phyloP scores from a whole-genome alignment of 257 asterid species.

The Salvia rosmarinus region DNA sequence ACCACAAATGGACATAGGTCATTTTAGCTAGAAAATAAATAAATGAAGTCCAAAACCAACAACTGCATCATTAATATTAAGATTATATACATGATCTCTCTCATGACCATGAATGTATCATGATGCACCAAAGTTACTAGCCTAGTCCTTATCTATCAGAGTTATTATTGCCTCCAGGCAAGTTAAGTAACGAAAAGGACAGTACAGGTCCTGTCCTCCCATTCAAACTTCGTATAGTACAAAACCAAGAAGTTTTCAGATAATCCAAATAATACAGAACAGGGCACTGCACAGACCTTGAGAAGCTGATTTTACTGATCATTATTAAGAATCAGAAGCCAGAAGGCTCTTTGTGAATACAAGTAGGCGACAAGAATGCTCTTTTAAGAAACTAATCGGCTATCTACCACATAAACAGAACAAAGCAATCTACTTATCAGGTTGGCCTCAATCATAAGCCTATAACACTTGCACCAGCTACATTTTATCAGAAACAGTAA shows the following conservation, averaged over 20 bases:
- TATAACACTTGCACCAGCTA: neutral
- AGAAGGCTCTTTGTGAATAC: neutral
- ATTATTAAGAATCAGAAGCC: slow-evolving; percentile 8
- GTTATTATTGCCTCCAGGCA: slow-evolving; percentile 20
- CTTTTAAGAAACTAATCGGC: neutral
- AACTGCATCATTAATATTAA: too few species aligned
- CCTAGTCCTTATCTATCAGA: slow-evolving; percentile 11
- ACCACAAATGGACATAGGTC: neutral
- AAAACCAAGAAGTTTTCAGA: slow-evolving; percentile 1
- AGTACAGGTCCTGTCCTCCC: too few species aligned
- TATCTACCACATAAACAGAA: neutral
- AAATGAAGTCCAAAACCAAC: slow-evolving; percentile 9
- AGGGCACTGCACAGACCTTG: neutral
- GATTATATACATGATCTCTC: too few species aligned
- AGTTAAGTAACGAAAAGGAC: slow-evolving; percentile 21
- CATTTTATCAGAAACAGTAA: neutral
- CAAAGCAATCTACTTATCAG: slow-evolving; percentile 3
- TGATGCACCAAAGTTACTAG: slow-evolving; percentile 9
- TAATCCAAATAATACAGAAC: neutral
- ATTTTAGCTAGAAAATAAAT: neutral
- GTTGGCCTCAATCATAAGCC: neutral
- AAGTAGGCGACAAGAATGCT: neutral
- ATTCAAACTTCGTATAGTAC: too few species aligned
- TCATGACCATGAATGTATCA: neutral
- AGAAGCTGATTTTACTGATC: neutral